Evolutionary conservation across 139 green algal species (phyloP).

Genomic region (Axilococcus clingmanii): DNA sequence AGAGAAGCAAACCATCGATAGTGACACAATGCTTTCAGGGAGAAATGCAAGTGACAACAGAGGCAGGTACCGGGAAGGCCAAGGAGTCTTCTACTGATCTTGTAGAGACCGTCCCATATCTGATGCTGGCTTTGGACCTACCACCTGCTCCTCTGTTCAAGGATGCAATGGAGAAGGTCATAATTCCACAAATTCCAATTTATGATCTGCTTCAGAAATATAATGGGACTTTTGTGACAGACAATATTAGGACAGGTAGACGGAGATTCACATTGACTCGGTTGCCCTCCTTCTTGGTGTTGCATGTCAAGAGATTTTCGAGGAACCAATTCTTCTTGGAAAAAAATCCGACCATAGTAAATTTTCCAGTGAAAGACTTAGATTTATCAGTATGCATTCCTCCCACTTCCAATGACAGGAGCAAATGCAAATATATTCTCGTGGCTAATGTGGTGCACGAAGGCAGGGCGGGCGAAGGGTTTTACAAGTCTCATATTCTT

Average conservation of each 20-base stretch:
- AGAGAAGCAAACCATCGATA: slow-evolving; percentile 47
- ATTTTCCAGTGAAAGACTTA: slow-evolving; percentile 92
- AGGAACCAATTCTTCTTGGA: slow-evolving; percentile 85
- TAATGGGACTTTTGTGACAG: slow-evolving; percentile 59
- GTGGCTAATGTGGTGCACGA: slow-evolving; percentile 85
- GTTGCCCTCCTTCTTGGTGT: slow-evolving; percentile 73
- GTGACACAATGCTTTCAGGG: slow-evolving; percentile 80
- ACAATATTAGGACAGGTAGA: slow-evolving; percentile 71
- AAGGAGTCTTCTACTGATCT: slow-evolving; percentile 35
- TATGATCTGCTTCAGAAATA: slow-evolving; percentile 90
- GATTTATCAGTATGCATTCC: slow-evolving; percentile 75
- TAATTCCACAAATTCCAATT: slow-evolving; percentile 95
- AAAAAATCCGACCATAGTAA: slow-evolving; percentile 98
- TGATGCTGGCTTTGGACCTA: slow-evolving; percentile 89
- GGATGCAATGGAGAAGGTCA: slow-evolving; percentile 91
- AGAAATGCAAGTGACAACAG: slow-evolving; percentile 77
- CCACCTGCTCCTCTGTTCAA: slow-evolving; percentile 93
- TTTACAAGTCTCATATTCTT: slow-evolving; percentile 73
- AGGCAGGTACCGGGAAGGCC: slow-evolving; percentile 65
- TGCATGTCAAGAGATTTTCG: slow-evolving; percentile 88
- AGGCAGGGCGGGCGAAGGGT: slow-evolving; percentile 48
- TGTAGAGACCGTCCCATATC: slow-evolving; percentile 68
- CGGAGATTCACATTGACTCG: slow-evolving; percentile 65
- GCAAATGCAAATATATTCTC: slow-evolving; percentile 64
- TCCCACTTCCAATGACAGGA: slow-evolving; percentile 4